These are phyloP conservation scores for Leccinum sublutescens DNA, from an alignment of 768 basidiomycete genomes.

Conservation along the genomic window DNA sequence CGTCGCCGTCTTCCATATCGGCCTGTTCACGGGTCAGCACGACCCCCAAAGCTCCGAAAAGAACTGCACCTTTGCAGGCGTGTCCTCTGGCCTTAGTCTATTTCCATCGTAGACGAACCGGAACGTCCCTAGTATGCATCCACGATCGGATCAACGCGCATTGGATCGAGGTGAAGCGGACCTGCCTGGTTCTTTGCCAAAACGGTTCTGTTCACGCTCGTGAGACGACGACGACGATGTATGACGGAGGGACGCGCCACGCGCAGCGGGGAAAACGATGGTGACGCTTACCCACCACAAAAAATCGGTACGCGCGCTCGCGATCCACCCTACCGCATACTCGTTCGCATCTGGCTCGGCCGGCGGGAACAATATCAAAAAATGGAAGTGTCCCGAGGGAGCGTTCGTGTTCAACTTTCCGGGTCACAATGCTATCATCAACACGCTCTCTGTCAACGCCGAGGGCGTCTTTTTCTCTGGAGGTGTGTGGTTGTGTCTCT, in stretches of 20 bases:
- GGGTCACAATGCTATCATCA: conserved; percentile 97
- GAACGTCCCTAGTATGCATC: conserved; percentile 49
- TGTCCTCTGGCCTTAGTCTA: conserved; percentile 46
- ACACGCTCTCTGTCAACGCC: conserved; percentile 88
- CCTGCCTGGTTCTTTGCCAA: conserved; percentile 55
- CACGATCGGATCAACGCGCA: background rate
- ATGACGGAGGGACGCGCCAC: conserved; percentile 15
- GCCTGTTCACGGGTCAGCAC: conserved; percentile 33
- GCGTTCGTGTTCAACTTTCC: conserved; percentile 94
- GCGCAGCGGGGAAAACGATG: conserved; percentile 94
- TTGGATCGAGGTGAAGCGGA: background rate
- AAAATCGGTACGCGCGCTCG: conserved; percentile 91
- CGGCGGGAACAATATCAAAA: conserved; percentile 99
- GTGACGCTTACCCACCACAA: conserved; percentile 99
- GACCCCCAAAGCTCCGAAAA: background rate
- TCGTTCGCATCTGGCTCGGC: conserved; percentile 94
- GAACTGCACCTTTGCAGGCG: conserved; percentile 50
- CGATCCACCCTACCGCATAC: conserved; percentile 96
- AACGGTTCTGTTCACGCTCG: conserved; percentile 46
- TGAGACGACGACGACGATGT: background rate
- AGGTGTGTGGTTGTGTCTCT: conserved; percentile 42
- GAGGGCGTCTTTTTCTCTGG: conserved; percentile 98
- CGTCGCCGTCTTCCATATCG: conserved; percentile 61
- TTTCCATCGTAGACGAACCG: conserved; percentile 58
- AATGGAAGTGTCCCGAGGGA: conserved; percentile 99